Evolutionary conservation across 768 basidiomycete genomes (phyloP).

Genomic region (Thelephora ganbajun): DNA sequence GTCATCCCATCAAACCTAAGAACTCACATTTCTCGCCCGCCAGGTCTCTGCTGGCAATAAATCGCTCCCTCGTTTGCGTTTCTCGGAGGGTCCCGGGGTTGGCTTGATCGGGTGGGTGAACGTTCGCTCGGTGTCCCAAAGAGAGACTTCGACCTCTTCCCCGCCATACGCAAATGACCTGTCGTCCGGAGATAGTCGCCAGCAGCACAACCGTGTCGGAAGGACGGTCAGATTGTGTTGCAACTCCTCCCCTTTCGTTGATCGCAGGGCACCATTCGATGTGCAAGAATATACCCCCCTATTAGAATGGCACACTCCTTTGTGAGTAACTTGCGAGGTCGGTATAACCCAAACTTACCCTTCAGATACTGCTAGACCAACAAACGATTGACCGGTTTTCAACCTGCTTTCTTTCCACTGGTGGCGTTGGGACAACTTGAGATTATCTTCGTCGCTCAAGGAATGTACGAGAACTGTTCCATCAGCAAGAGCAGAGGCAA

Average conservation of each 20-base stretch:
- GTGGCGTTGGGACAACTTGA: constrained; percentile 15
- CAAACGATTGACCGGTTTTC: constrained; percentile 35
- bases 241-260: constrained; percentile 20
- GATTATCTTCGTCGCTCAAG: constrained; percentile 28
- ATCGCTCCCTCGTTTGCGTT: constrained; percentile 42
- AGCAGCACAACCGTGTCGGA: constrained; percentile 56
- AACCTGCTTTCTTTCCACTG: constrained; percentile 58
- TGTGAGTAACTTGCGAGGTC: neutral
- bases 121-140: constrained; percentile 64
- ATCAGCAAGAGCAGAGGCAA: constrained; percentile 50
- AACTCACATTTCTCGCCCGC: constrained; percentile 67
- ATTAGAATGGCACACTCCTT: constrained; percentile 3
- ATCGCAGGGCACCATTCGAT: constrained; percentile 58
- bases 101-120: constrained; percentile 18
- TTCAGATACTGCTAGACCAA: constrained; percentile 41
- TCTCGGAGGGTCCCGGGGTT: constrained; percentile 21
- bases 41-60: constrained; percentile 66
- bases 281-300: constrained; percentile 56
- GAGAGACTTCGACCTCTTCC: constrained; percentile 71
- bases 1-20: neutral
- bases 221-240: constrained; percentile 27
- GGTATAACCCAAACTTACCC: constrained; percentile 26
- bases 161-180: constrained; percentile 69
- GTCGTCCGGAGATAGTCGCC: constrained; percentile 40
- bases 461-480: constrained; percentile 36